Base-by-base conservation (phyloP, 2,329 filamentous ascomycete genomes). In the Colletotrichum agaves region DNA sequence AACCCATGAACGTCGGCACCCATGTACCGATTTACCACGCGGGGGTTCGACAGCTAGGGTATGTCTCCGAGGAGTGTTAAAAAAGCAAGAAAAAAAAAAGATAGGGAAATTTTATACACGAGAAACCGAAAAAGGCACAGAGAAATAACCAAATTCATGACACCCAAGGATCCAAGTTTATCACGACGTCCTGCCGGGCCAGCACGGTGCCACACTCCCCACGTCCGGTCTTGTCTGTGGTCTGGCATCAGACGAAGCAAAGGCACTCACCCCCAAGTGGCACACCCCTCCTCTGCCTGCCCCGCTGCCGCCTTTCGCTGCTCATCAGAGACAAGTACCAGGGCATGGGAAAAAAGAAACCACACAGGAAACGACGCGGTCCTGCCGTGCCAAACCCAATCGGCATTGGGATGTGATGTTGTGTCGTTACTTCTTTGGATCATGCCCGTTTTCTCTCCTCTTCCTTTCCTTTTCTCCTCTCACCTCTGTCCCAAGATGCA, bases 311-410 rank as follows among this genome's bases (percentile, higher is more conserved):
- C 60, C 19, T 52, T 52, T 43, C 31, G 61, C 64, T 60, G 52
- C 47, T 62, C 61, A 64, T 67, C 66, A 69, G 62, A 70, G 60
- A 74, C 73, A 70, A 65, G 62, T 69, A 68, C 65, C 49, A 68
- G 70, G 70, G 53, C 53, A 69, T 57, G 56, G 57, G 65, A 55
- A 70, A 67, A 69, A 70, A 67, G 70, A 66, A 70, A 72, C 56
- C 47, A 58, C 46, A 61, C 66, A 69, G 59, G 61, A 70, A 68
- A 67, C 33, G 35, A 69, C 49, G 57, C 39, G 44, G 56, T 67
- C 43, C 66, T 66, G 56, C 63, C 66, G 66, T 69, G 46, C 63
- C 63, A 69, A 66, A 61, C 66, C 66, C 66, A 69, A 69, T 61
- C 50, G 66, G 62, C 58, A 50, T 52, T 67, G 61, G 66, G 49